Evolutionary conservation across 179 eudicot genomes (phyloP).

Genomic region (Sideroxylon spinosum): DNA sequence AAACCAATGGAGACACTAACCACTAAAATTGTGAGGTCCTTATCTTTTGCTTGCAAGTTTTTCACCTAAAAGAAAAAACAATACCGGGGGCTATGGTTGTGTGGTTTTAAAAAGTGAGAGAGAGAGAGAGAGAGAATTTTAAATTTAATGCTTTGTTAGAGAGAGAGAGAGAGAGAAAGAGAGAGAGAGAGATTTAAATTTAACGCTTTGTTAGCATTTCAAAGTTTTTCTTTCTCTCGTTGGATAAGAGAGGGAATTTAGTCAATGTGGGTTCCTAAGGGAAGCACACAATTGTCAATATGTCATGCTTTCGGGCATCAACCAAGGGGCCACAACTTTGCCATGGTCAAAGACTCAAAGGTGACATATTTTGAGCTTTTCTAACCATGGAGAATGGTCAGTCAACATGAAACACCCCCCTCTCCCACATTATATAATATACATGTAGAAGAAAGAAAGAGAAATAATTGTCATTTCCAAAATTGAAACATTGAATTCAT

Average conservation of each 20-base stretch:
- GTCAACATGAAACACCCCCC: too few species aligned
- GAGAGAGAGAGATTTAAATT: neutral
- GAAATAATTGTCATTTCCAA: too few species aligned
- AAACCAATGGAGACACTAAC: too few species aligned
- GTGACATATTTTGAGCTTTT: too few species aligned
- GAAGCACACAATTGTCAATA: neutral
- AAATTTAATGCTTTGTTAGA: neutral
- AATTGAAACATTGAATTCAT: too few species aligned
- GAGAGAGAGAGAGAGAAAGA: neutral
- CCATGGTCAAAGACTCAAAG: too few species aligned
- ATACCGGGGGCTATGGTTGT: neutral
- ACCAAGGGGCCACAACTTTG: too few species aligned
- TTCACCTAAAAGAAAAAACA: neutral
- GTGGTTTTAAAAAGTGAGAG: neutral
- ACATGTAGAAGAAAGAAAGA: too few species aligned
- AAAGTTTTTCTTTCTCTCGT: neutral
- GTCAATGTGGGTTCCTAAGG: constrained; percentile 1
- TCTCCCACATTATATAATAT: too few species aligned
- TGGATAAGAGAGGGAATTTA: neutral
- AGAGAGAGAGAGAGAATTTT: neutral
- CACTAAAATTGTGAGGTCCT: too few species aligned
- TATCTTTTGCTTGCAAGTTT: too few species aligned
- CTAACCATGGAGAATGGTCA: too few species aligned
- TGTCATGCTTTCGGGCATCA: neutral
- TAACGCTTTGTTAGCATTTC: neutral